These are phyloP conservation scores for Flaveria floridana DNA, from an alignment of 140 eudicot species.

Conservation along the genomic window DNA sequence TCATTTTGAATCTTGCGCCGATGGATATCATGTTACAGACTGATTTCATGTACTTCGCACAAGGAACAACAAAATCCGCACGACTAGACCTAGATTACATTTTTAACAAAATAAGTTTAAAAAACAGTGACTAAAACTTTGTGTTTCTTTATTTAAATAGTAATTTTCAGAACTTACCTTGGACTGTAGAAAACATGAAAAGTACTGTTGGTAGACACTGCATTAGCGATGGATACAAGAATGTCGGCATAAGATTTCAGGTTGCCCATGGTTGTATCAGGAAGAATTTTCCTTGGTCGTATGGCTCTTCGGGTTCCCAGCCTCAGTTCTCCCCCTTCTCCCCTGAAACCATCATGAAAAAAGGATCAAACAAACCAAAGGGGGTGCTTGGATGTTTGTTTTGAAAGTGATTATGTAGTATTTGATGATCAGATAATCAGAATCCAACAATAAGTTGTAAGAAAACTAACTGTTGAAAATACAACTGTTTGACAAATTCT, in stretches of 20 bases:
- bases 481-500: not conserved
- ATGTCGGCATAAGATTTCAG: conserved; percentile 51
- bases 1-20: conserved; percentile 75
- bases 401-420: not conserved
- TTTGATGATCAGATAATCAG: not conserved
- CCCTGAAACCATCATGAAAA: conserved; percentile 43
- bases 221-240: conserved; percentile 63
- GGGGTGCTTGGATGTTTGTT: not conserved
- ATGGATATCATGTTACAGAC: conserved; percentile 42
- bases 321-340: conserved; percentile 76
- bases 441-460: not conserved
- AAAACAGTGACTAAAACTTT: not conserved
- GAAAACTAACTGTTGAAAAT: not conserved
- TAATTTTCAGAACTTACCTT: conserved; percentile 38
- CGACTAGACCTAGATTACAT: conserved; percentile 65
- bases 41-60: conserved; percentile 59
- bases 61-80: conserved; percentile 69
- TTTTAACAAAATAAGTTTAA: not conserved
- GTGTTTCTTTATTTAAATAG: not conserved
- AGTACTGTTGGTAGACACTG: conserved; percentile 58
- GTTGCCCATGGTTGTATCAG: conserved; percentile 62
- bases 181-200: conserved; percentile 73
- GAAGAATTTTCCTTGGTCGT: conserved; percentile 71
- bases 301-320: conserved; percentile 77
- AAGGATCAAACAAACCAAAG: conserved; percentile 8